Evolutionary conservation across 2,329 filamentous ascomycete genomes (phyloP).

Genomic region (Neofusicoccum cordaticola): DNA sequence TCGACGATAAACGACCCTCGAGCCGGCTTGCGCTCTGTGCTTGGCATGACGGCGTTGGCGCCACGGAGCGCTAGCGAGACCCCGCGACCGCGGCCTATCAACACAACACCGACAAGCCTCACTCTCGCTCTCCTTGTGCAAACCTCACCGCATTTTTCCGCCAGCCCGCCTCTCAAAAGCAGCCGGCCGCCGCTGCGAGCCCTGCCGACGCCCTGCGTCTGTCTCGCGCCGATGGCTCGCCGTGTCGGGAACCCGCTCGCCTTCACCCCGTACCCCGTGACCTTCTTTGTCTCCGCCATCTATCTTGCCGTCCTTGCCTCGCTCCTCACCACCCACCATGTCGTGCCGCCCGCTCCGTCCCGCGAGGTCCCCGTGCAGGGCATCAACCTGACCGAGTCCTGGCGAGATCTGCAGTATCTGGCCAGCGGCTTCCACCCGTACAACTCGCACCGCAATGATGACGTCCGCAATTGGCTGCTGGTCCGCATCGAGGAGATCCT

Average conservation of each 20-base stretch:
- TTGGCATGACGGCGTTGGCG: slow-evolving; percentile 9
- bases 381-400: slow-evolving; percentile 80
- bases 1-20: slow-evolving; percentile 4
- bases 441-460: slow-evolving; percentile 80
- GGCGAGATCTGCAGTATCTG: slow-evolving; percentile 75
- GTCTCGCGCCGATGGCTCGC: neutral
- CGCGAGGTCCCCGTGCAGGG: slow-evolving; percentile 50
- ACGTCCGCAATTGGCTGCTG: slow-evolving; percentile 74
- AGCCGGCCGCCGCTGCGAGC: neutral
- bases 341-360: slow-evolving; percentile 56
- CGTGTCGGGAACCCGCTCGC: slow-evolving; percentile 53
- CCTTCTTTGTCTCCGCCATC: slow-evolving; percentile 69
- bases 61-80: slow-evolving; percentile 5
- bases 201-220: neutral
- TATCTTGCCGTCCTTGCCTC: slow-evolving; percentile 77
- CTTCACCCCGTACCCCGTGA: slow-evolving; percentile 79
- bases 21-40: neutral
- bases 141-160: slow-evolving; percentile 1
- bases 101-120: neutral
- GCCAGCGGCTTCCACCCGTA: slow-evolving; percentile 80
- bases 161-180: neutral
- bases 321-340: slow-evolving; percentile 71
- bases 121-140: neutral
- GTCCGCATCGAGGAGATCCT: slow-evolving; percentile 68
- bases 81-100: slow-evolving; percentile 8